Conservation (phyloP, 2,329 filamentous ascomycete genomes). For the Torrubiella hemipterigena region DNA sequence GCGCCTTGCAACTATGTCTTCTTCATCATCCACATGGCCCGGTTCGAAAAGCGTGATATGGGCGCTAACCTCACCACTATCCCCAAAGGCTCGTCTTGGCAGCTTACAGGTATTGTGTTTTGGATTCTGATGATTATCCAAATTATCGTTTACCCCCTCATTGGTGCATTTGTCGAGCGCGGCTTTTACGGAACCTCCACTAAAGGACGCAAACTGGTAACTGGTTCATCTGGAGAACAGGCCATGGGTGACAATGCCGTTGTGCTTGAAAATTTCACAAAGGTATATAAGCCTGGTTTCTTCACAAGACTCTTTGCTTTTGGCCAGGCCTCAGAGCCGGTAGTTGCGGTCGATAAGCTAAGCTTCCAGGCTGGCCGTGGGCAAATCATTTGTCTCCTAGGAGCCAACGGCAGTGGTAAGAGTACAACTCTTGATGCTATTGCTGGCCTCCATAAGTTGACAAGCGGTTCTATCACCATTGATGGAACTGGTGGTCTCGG, state of each 20-base stretch:
- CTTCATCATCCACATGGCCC: constrained; percentile 64
- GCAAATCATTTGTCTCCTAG: constrained; percentile 75
- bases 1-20: constrained; percentile 81
- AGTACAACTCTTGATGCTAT: constrained; percentile 83
- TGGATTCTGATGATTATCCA: constrained; percentile 71
- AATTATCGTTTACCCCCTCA: constrained; percentile 62
- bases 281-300: constrained; percentile 60
- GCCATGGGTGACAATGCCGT: constrained; percentile 42
- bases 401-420: constrained; percentile 85
- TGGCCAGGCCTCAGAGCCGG: constrained; percentile 39
- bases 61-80: constrained; percentile 48
- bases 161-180: constrained; percentile 65
- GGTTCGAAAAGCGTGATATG: constrained; percentile 54
- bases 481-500: constrained; percentile 71
- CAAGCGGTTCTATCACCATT: constrained; percentile 64
- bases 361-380: constrained; percentile 61
- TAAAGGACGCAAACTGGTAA: constrained; percentile 39
- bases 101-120: constrained; percentile 60
- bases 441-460: constrained; percentile 67
- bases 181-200: constrained; percentile 64
- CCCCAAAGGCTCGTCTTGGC: constrained; percentile 55
- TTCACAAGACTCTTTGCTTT: constrained; percentile 40
- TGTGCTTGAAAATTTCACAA: constrained; percentile 60
- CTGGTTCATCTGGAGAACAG: constrained; percentile 14
- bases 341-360: constrained; percentile 68